Conservation (phyloP, 441 rosid genomes). For the Rhodomyrtus psidioides region DNA sequence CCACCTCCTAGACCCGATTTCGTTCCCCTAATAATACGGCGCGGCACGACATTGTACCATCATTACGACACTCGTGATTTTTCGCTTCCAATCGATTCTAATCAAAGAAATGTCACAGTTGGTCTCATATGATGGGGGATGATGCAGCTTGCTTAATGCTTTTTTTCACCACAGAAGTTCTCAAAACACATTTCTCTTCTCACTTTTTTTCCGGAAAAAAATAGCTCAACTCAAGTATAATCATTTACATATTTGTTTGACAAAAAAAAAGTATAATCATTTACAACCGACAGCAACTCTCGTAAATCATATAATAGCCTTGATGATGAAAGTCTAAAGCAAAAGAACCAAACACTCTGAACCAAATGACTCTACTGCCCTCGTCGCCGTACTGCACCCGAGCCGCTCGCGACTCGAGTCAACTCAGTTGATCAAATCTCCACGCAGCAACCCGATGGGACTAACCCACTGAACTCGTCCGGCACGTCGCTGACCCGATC, state of each 20-base stretch:
- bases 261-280: neutral
- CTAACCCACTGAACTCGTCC: conserved; percentile 30
- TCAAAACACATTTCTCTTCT: neutral
- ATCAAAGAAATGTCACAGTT: too few species aligned
- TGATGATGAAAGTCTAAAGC: neutral
- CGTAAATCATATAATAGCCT: neutral
- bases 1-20: too few species aligned
- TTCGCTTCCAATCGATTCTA: too few species aligned
- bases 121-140: neutral
- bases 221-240: neutral
- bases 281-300: neutral
- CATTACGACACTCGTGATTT: too few species aligned
- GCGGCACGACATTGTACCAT: too few species aligned
- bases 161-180: neutral
- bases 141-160: neutral
- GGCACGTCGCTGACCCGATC: conserved; percentile 19
- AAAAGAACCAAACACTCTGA: neutral
- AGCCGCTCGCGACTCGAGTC: neutral
- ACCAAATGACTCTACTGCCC: neutral
- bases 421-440: conserved; percentile 16
- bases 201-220: neutral
- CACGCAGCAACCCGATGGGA: conserved; percentile 42
- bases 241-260: neutral
- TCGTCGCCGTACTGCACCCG: neutral
- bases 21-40: too few species aligned